phyloP scores from a whole-genome alignment of 306 rosid genomes.

The Macrotyloma uniflorum region DNA sequence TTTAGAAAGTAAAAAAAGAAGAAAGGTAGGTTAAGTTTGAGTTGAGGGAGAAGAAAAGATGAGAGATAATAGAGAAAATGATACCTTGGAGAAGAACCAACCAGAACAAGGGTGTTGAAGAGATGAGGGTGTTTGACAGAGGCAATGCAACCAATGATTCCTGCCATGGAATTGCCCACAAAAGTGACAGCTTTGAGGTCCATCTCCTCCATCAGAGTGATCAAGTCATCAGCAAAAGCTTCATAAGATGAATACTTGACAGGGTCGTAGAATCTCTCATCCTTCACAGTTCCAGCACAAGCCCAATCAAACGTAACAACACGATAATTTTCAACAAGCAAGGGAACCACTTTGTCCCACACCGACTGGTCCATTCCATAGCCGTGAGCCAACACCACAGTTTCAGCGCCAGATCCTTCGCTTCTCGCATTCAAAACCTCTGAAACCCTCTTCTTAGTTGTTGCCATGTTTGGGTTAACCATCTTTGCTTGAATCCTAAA shows the following conservation, averaged over 20 bases:
- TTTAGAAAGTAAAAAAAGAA: too few relatives aligned
- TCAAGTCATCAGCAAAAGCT: constrained; percentile 61
- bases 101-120: constrained; percentile 59
- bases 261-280: constrained; percentile 47
- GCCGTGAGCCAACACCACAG: constrained; percentile 73
- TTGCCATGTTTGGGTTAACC: constrained; percentile 32
- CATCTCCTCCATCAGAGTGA: constrained; percentile 54
- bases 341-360: constrained; percentile 70
- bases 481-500: too few relatives aligned
- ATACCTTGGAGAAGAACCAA: constrained; percentile 77
- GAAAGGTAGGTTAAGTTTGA: too few relatives aligned
- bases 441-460: constrained; percentile 38
- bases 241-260: constrained; percentile 54
- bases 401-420: constrained; percentile 46
- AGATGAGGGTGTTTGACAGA: constrained; percentile 40
- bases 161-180: constrained; percentile 87
- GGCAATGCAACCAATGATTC: constrained; percentile 80
- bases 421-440: constrained; percentile 49
- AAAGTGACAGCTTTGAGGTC: constrained; percentile 47
- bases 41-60: not conserved
- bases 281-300: constrained; percentile 55
- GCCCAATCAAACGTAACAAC: constrained; percentile 75
- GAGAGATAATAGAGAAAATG: not conserved
- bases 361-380: constrained; percentile 69
- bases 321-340: constrained; percentile 39